A percentile compares a stretch with the other conserved stretches of the same genome.
phyloP scores from a whole-genome alignment of 106 monocot genomes.

The Dendrobium chrysotoxum region DNA sequence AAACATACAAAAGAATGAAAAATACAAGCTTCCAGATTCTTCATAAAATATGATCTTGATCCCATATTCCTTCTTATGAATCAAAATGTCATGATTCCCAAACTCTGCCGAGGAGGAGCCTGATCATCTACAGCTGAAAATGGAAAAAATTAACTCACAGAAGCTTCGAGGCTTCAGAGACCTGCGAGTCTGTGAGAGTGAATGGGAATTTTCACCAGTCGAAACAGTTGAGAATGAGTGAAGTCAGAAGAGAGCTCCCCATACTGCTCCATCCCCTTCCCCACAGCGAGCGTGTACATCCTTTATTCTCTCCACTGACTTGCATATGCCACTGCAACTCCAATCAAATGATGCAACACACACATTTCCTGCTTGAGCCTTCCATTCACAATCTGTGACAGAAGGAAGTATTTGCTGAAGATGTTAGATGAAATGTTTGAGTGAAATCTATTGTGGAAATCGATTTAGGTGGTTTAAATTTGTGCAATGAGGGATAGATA shows the following conservation, averaged over 20 bases:
- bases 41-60: neutral
- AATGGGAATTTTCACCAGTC: neutral
- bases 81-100: neutral
- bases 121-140: neutral
- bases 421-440: too few relatives aligned
- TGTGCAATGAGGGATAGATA: too few relatives aligned
- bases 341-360: conserved; percentile 62
- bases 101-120: neutral
- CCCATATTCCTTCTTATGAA: neutral
- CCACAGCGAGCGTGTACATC: conserved; percentile 51
- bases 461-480: too few relatives aligned
- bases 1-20: conserved; percentile 5
- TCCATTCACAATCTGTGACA: conserved; percentile 55
- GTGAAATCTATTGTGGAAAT: too few relatives aligned
- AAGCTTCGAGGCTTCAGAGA: neutral
- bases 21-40: neutral
- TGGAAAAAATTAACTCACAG: neutral
- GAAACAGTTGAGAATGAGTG: neutral
- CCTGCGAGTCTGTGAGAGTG: neutral
- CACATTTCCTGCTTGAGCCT: conserved; percentile 55
- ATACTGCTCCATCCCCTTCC: conserved; percentile 50
- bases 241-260: conserved; percentile 31
- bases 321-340: conserved; percentile 68
- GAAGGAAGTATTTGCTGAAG: neutral
- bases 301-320: conserved; percentile 46